Conservation (phyloP, 148 eudicot genomes). For the Rhododendron molle region DNA sequence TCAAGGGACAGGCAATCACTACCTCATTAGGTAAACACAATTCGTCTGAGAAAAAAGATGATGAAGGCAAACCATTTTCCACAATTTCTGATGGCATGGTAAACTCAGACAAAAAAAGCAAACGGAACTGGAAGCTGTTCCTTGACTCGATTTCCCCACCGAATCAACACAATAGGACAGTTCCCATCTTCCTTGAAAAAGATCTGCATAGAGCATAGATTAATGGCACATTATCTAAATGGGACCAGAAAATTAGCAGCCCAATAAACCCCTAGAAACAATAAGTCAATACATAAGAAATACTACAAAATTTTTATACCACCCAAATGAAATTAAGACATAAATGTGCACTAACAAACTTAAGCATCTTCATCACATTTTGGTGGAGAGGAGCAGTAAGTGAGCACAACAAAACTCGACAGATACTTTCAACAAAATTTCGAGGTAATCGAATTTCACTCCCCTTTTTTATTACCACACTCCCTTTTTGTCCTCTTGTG, state of each 20-base stretch:
- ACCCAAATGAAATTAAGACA: not conserved
- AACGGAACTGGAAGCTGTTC: not conserved
- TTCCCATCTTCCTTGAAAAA: conserved; percentile 8
- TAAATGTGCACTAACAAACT: not conserved
- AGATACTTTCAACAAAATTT: too few relatives aligned
- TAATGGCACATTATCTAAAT: not conserved
- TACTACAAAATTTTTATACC: not conserved
- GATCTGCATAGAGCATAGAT: conserved; percentile 17
- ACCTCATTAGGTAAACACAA: conserved; percentile 46
- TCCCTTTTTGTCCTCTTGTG: too few relatives aligned
- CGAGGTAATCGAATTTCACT: too few relatives aligned
- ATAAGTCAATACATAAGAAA: not conserved
- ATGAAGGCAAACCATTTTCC: conserved; percentile 44
- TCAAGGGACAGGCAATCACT: conserved; percentile 7
- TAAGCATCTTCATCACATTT: not conserved
- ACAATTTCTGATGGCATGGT: conserved; percentile 48
- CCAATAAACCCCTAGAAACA: not conserved
- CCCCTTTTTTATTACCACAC: too few relatives aligned
- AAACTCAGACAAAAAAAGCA: not conserved
- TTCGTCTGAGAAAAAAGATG: conserved; percentile 44
- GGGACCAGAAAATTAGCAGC: not conserved
- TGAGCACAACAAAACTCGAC: not conserved
- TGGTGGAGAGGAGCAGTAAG: not conserved
- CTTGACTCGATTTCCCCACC: conserved; percentile 3
- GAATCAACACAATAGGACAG: conserved; percentile 15